Evolutionary conservation across 345 rosid genomes (phyloP), one percentile per base, ranked within the genome.

Genomic region (Brassica juncea): DNA sequence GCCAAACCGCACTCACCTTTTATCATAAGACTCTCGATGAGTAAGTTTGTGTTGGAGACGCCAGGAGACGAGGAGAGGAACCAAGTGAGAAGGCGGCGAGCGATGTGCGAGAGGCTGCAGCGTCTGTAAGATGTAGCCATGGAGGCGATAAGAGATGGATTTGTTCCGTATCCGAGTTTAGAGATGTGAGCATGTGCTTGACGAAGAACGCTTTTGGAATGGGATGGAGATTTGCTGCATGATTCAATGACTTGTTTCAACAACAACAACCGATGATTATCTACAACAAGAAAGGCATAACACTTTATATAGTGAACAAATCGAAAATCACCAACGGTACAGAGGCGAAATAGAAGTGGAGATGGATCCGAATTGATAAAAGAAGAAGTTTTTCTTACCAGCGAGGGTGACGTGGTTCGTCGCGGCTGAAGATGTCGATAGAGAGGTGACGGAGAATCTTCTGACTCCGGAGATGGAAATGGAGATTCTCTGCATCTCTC

Each of bases 111-210:
- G 12, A 30, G 75, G 82, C 70, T 80, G 66, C 88, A 88, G 21
- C 77, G 88, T 63, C 74, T 71, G 74, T 92, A 92, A 75, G 92
- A 73, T 55, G 87, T 80, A 8, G 86, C 37, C 77, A 87, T 81
- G 55, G 88, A 86, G 37, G 84, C 89, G 55, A 85, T 12, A 44
- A 87, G 71, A 35, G 87, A 83, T 2, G 97, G 96, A 55, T 85
- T 77, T 44, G 90, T 85, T 73, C 81, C 88, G 16, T 84, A 87
- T 39, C 94, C 96, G 23, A 82, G 85, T 66, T 85, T 84, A 72
- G 92, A 75, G 61, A 94, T 75, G 11, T 81, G 86, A 35, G 92
- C 60, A 72, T 90, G 97, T 61, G 86, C 81, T 84, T 84, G 83
- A 61, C 69, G 57, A 58, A 32, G 47, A 87, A 49, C 86, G 42